Base-by-base conservation (phyloP, 306 rosid species). In the Inga laurina region DNA sequence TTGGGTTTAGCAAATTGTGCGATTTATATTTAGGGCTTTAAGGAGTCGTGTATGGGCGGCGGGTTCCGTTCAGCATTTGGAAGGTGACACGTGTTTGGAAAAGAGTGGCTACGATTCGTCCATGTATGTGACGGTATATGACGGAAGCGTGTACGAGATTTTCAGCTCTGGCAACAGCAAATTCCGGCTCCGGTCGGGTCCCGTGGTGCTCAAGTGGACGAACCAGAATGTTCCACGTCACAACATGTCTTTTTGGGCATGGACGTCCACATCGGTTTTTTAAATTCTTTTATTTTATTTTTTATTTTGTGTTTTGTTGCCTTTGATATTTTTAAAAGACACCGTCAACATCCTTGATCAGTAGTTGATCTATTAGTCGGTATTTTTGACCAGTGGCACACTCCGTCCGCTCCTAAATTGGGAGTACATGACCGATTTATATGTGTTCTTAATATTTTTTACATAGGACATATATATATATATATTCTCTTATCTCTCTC, bases 131-230 rank as follows among this genome's bases (percentile, higher is more conserved):
- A 57, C 22, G 35, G 19, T 57, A 35, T 41, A 27, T 46, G 82
- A 74, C 35, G 72, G 81, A 78, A 84, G 85, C 80, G 79, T 84
- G 84, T 79, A 86, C 70, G 49, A 37, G 77, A 85, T 84, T 72
- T 77, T 84, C 7, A 74, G 59, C 65, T 82, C 79, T 78, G 35
- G 52, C 52, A 14, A 52, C 74, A 68, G 74, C 77, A 59, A 59
- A 22, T 59, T 59, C 66, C 34, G 83, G 83, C 79, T 61, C 82
- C 83, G 57, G 39, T 44, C 57, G 39, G 56, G 22, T 44, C 75
- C 12, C 0, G 34, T 35, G 72, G 72, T 3, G 74, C 14, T 37
- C 8, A 37, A 19, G 48, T 51, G 52, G 27, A 24, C 71, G 64
- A 49, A 74, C 78, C 24, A 30, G 2, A 49, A 32, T 5, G 44